Base-by-base conservation (phyloP, 2,329 filamentous ascomycete genomes). In the Helotiales sp. region DNA sequence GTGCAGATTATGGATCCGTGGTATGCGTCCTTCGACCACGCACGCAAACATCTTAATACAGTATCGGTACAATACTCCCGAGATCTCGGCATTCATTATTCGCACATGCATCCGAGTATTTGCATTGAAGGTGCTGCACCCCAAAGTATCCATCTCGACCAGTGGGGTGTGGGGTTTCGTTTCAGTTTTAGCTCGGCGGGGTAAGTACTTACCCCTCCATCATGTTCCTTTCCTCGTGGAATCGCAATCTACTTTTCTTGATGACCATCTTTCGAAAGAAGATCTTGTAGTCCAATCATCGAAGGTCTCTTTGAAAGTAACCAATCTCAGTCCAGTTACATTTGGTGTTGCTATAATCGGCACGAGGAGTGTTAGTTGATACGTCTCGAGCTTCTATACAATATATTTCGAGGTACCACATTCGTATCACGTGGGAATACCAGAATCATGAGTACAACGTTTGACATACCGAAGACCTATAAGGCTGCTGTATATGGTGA, bases 401-500 rank as follows among this genome's bases (percentile, higher is more conserved):
- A n/a, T n/a, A n/a, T n/a, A n/a, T n/a, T n/a, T n/a, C n/a, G n/a
- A n/a, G n/a, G n/a, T n/a, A n/a, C n/a, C n/a, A n/a, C 19, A 19
- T 25, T 5, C 8, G 10, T 19, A 25, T 44, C 40, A 44, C 40
- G 40, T 44, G 40, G n/a, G 27, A 15, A 9, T 13, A n/a, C 31
- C 19, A 48, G 12, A 24, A 33, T 13, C 8, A 51, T 52, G 54
- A 31, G 8, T 19, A 31, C 34, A 19, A 52, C 38, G 17, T 60
- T 69, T 17, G 71, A 75, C 17, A 73, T 79, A 30, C 78, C 85
- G 12, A 77, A 79, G 64, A 85, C 80, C 58, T 81, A 86, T 71
- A 87, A 86, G 72, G 85, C 83, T 44, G 73, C 73, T 55, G 74
- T 88, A 60, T 88, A 86, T 67, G 84, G 57, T 55, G 34, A 36